Evolutionary conservation across 495 filamentous ascomycete genomes (phyloP), one percentile per base, ranked within the genome.

Genomic region (Ramalina peruviana): DNA sequence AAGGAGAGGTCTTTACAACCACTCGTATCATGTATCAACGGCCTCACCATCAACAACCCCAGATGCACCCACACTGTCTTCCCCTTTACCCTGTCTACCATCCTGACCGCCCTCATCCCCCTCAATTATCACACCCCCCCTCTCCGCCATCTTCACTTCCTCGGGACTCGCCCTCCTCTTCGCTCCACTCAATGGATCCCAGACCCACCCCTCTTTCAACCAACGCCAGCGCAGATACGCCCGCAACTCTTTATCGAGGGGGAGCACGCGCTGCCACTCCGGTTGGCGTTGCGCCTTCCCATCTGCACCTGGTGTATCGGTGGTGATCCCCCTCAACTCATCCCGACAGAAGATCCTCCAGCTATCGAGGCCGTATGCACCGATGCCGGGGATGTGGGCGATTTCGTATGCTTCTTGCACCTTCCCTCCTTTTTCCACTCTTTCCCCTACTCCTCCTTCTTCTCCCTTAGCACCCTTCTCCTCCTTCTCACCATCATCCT

Each of bases 261-360:
- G 89, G 25, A 89, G 55, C 0, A 96, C 88, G 2, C 83, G 70
- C 68, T 84, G 89, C 92, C 92, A 96, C 62, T 96, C 90, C 4
- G 61, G 62, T 43, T 61, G 54, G 37, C 4, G 21, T 6, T 10
- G 16, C 10, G 17, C 6, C 4, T 11, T 41, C 12, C 40, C 1
- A 77, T 69, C 48, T 78, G 26, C 62, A 64, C 6, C 10, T n/a
- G 2, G 17, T n/a, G 64, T 52, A 12, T 56, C 63, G 15, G 49
- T 52, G 1, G 46, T 23, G 59, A 76, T 50, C 0, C 76, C 81
- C 2, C 88, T 70, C 27, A 95, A 60, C 41, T 72, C 71, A 62
- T 97, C 90, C 1, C 90, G 74, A 58, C 87, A 94, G 62, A 96
- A 96, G 48, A 96, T 94, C 4, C 92, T 75, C 86, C 88, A 97